phyloP scores from a whole-genome alignment of 441 rosid genomes.

The Pelargonium australe region DNA sequence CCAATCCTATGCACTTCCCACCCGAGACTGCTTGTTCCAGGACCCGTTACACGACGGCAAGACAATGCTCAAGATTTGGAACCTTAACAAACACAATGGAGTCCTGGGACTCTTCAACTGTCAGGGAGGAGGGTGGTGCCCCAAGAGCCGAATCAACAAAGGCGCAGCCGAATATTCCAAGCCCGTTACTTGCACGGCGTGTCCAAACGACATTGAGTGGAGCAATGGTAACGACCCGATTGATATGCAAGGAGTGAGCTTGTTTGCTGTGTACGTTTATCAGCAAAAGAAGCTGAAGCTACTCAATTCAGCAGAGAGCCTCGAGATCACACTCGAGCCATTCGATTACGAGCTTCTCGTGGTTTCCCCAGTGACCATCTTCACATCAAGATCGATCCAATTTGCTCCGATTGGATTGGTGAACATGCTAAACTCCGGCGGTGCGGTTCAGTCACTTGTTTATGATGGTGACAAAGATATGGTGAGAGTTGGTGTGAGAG shows the following conservation, averaged over 20 bases:
- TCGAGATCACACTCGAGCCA: constrained; percentile 47
- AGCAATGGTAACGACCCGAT: constrained; percentile 56
- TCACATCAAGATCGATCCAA: constrained; percentile 32
- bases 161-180: constrained; percentile 46
- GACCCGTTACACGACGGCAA: constrained; percentile 78
- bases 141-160: constrained; percentile 48
- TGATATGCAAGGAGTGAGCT: constrained; percentile 38
- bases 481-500: constrained; percentile 45
- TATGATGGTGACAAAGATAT: constrained; percentile 16
- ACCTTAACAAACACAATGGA: constrained; percentile 55
- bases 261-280: constrained; percentile 55
- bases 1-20: constrained; percentile 66
- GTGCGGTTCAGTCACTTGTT: constrained; percentile 51
- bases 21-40: constrained; percentile 63
- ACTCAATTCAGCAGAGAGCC: constrained; percentile 32
- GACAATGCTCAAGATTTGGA: constrained; percentile 91
- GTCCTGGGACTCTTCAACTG: constrained; percentile 33
- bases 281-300: constrained; percentile 48
- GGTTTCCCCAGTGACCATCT: constrained; percentile 42
- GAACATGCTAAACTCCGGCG: constrained; percentile 76
- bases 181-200: constrained; percentile 32
- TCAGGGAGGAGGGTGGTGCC: constrained; percentile 87
- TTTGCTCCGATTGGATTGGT: constrained; percentile 72
- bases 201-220: constrained; percentile 59
- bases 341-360: constrained; percentile 57